These are phyloP conservation scores for Adansonia madagascariensis DNA, from an alignment of 441 rosid genomes.

Conservation along the genomic window DNA sequence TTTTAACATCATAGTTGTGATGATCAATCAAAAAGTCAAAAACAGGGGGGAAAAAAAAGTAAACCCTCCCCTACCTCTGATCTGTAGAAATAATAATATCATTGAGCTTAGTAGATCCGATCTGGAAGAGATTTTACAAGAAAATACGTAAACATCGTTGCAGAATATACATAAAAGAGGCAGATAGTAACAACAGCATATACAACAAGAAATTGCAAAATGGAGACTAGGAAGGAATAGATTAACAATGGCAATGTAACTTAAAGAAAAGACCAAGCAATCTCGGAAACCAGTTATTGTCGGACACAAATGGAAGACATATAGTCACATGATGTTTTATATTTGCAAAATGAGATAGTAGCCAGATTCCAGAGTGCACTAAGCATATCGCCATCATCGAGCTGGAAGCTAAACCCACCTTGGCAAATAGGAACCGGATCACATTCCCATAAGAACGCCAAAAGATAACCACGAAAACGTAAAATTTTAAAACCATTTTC, in stretches of 20 bases:
- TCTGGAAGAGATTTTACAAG: not conserved
- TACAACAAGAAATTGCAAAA: not conserved
- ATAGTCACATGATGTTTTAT: not conserved
- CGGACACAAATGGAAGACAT: not conserved
- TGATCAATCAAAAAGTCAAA: not conserved
- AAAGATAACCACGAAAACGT: not conserved
- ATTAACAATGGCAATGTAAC: not conserved
- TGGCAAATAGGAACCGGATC: not conserved
- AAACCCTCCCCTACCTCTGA: conserved; percentile 6
- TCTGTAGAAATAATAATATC: not conserved
- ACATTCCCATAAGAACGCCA: not conserved
- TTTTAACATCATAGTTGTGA: not conserved
- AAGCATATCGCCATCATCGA: not conserved
- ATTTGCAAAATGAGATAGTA: not conserved
- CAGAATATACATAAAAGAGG: not conserved
- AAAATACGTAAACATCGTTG: not conserved
- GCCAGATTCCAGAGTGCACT: not conserved
- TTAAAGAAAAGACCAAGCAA: not conserved
- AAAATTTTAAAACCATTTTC: not conserved
- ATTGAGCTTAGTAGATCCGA: not conserved
- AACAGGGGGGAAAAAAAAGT: not conserved
- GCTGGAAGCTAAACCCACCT: not conserved
- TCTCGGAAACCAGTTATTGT: not conserved
- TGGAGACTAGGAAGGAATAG: not conserved
- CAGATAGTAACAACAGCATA: not conserved